phyloP scores from a whole-genome alignment of 2,329 filamentous ascomycete species.

The Magnaporthales sp. region DNA sequence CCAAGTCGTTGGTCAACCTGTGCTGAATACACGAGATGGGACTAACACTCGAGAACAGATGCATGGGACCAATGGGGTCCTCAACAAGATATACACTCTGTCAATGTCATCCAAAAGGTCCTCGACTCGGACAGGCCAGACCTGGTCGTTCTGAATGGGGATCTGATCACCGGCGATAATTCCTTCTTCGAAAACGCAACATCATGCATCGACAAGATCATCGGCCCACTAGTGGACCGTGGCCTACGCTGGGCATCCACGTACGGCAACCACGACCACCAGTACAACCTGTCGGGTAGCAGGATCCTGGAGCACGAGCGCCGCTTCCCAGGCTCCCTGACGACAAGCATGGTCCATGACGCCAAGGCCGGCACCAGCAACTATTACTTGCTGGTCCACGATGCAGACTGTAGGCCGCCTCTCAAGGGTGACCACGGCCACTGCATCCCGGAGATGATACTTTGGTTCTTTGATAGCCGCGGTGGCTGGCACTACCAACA shows the following conservation, averaged over 20 bases:
- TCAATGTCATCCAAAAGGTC: slow-evolving; percentile 24
- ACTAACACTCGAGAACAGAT: slow-evolving; percentile 19
- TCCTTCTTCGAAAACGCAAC: slow-evolving; percentile 36
- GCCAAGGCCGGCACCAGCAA: slow-evolving; percentile 17
- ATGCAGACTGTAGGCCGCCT: slow-evolving; percentile 9
- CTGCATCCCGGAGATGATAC: slow-evolving; percentile 24
- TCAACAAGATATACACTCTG: slow-evolving; percentile 25
- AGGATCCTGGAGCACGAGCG: slow-evolving; percentile 17
- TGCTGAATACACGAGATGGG: slow-evolving; percentile 3
- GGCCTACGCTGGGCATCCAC: slow-evolving; percentile 44
- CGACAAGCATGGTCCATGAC: slow-evolving; percentile 15
- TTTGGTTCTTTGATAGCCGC: slow-evolving; percentile 56
- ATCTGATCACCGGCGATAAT: slow-evolving; percentile 53
- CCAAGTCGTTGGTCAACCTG: not conserved
- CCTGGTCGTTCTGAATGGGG: slow-evolving; percentile 54
- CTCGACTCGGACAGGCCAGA: slow-evolving; percentile 25
- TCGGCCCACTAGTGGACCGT: slow-evolving; percentile 35
- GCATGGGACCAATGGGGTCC: slow-evolving; percentile 29
- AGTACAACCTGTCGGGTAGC: slow-evolving; percentile 35
- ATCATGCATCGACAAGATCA: slow-evolving; percentile 37
- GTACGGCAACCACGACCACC: slow-evolving; percentile 52
- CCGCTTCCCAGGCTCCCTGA: slow-evolving; percentile 14
- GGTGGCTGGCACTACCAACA: slow-evolving; percentile 35
- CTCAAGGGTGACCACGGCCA: not conserved
- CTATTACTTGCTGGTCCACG: slow-evolving; percentile 22